A percentile compares a stretch with the other conserved stretches of the same genome.
Evolutionary conservation across 106 monocot species (phyloP).

Genomic region (Apostasia ramifera): DNA sequence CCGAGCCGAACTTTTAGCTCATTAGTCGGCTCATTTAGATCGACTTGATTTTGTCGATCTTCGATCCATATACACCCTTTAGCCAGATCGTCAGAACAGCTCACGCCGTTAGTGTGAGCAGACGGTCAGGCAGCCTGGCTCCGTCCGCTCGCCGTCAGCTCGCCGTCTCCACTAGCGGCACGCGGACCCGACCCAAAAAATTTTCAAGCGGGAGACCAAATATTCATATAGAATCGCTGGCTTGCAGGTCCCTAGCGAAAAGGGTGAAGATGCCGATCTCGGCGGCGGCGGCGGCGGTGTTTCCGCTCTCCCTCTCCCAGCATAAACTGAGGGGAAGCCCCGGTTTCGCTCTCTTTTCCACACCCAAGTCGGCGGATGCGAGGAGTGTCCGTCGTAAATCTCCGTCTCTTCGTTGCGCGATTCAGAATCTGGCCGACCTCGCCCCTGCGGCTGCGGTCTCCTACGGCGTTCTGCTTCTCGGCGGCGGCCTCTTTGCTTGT

Average conservation of each 20-base stretch:
- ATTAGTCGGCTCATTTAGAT: no score
- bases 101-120: no score
- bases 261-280: not conserved
- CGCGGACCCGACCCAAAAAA: no score
- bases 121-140: no score
- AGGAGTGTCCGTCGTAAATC: not conserved
- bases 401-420: constrained; percentile 11
- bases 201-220: no score
- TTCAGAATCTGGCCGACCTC: constrained; percentile 37
- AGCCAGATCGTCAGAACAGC: no score
- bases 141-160: no score
- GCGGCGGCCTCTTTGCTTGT: constrained; percentile 88
- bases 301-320: not conserved
- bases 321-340: not conserved
- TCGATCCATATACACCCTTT: no score
- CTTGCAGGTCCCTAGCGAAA: not conserved
- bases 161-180: no score
- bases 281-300: not conserved
- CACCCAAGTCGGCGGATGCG: not conserved
- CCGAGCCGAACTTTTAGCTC: no score
- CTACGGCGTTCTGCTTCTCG: constrained; percentile 74
- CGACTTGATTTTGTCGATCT: no score
- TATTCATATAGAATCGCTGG: no score
- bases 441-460: constrained; percentile 54
- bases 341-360: not conserved